Base-by-base conservation (phyloP, 2,329 filamentous ascomycete species). In the Alternaria brassicicola region DNA sequence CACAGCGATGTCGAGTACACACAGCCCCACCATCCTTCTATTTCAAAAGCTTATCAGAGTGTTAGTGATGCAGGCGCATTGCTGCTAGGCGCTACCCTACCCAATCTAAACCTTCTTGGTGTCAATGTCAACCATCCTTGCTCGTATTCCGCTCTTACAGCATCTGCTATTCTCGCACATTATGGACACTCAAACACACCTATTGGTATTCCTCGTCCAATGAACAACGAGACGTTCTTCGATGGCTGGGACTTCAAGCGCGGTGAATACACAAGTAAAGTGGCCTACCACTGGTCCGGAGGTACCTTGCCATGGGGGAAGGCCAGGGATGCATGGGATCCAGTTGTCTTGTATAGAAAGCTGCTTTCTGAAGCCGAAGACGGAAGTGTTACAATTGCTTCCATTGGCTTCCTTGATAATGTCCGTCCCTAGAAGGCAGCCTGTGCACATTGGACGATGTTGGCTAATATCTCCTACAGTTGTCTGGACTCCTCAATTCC, bases 201-300 rank as follows among this genome's bases (percentile, higher is more conserved):
- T 4, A 43, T 43, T 43, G 41, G 41, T 17, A 43, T 43, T 5
- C 41, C 13, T 26, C 41, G 41, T 1, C 41, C 41, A 26, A 26
- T 26, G 23, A 26, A 26, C 23, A 25, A 43, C 5, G 41, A 26
- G 15, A 43, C 4, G 8, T 43, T 43, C 41, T 43, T 51, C 26
- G 48, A 51, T 3, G 26, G 21, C 9, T 51, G 48, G 48, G 33
- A 28, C 3, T 42, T 30, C 23, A 21, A 31, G 21, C n/a, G 17
- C 12, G 48, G 48, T 17, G 48, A 51, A 13, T 51, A 51, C 10
- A 33, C 48, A 15, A 42, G 36, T n/a, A 51, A 51, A 21, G 36
- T 51, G n/a, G 48, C 48, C n/a, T 51, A 51, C 10, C 48, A 52
- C 13, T 52, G 28, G 28, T 52, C 50, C 17, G 50, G 50, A 10